Evolutionary conservation across 2,329 filamentous ascomycete species (phyloP), one percentile per base, ranked within the genome.

Genomic region (Elsinoe perseae): DNA sequence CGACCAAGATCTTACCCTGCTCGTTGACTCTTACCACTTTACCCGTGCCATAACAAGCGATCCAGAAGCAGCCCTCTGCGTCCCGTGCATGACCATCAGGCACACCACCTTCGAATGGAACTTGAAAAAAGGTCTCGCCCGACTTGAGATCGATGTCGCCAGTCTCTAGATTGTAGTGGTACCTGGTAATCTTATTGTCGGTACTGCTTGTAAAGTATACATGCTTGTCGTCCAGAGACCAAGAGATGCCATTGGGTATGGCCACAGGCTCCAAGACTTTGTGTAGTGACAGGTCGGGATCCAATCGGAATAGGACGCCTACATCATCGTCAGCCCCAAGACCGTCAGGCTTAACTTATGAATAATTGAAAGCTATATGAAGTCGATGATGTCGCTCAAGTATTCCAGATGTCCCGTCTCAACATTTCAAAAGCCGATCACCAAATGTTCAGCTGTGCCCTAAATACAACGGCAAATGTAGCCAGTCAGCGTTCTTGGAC

Each of bases 1-100:
- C 81, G 5, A 87, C 89, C 4, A 91, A 76, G 27, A 95, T 72
- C 64, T 83, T 74, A 2, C 89, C 89, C 52, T 79, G 70, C 3
- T 83, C 81, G 48, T 80, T 82, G 65, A 95, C 85, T 68, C 86
- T 82, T 61, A 95, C 73, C 21, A 95, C 87, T 59, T 82, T 80
- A 58, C 80, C 76, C 60, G 86, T 87, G 55, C 89, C 89, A 67
- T 89, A 93, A n/a, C 93, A 77, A 6, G 89, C 87, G 59, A 87
- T 84, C 91, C 92, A 96, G 65, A 95, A 78, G 73, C 86, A 85
- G n/a, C 89, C 90, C 56, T 95, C 82, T 42, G 79, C 80, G 66
- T 96, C 91, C 65, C 95, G 80, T 60, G 85, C 84, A 72, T 92
- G 91, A 1, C 91, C 91, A 70, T 96, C 91, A 1, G 89, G 89